Conservation (phyloP, 306 rosid species). For the Geum urbanum region DNA sequence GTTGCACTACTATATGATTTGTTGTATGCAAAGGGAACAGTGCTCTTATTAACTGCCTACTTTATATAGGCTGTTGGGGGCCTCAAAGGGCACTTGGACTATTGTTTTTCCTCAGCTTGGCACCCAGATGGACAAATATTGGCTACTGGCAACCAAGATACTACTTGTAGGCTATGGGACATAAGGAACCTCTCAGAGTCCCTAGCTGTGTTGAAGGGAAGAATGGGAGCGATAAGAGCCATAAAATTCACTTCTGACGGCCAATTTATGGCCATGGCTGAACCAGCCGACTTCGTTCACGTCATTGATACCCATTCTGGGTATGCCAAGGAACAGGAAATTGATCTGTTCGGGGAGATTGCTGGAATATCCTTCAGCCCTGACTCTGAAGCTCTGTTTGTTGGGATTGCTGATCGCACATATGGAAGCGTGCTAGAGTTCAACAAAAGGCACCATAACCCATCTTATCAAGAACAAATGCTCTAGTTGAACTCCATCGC, state of each 20-base stretch:
- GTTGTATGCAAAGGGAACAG: neutral
- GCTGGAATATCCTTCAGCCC: constrained; percentile 92
- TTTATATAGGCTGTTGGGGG: constrained; percentile 44
- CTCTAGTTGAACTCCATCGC: constrained; percentile 27
- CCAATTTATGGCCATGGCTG: constrained; percentile 81
- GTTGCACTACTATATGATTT: neutral
- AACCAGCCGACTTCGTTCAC: constrained; percentile 92
- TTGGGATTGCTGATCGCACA: constrained; percentile 77
- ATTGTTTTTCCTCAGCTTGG: constrained; percentile 92
- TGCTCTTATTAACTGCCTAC: neutral
- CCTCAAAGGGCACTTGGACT: constrained; percentile 86
- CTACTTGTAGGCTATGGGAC: constrained; percentile 95
- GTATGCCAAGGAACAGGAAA: constrained; percentile 60
- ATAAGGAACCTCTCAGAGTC: constrained; percentile 74
- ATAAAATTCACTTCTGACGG: constrained; percentile 68
- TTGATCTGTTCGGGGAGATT: constrained; percentile 87
- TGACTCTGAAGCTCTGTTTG: constrained; percentile 68
- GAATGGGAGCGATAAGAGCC: constrained; percentile 88
- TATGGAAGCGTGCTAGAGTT: constrained; percentile 87
- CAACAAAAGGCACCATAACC: constrained; percentile 40
- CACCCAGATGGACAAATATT: constrained; percentile 80
- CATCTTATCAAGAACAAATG: constrained; percentile 37
- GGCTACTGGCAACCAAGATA: constrained; percentile 97
- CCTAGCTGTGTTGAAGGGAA: constrained; percentile 72
- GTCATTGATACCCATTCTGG: constrained; percentile 52